Evolutionary conservation across 305 asterid genomes (phyloP).

Genomic region (Fraxinus ornus): DNA sequence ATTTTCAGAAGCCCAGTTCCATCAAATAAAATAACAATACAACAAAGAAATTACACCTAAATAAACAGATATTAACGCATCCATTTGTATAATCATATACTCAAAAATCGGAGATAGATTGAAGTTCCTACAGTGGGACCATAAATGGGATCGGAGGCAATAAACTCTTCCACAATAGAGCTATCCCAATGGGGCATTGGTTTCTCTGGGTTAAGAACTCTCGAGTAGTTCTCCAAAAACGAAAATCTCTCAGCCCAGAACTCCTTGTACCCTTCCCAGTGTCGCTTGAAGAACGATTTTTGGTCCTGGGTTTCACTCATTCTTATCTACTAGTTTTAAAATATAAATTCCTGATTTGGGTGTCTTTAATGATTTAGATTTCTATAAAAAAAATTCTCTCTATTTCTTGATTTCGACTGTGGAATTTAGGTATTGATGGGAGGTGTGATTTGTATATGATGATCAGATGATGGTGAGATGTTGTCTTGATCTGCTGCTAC

Average conservation of each 20-base stretch:
- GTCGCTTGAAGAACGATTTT: constrained; percentile 35
- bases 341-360: background rate
- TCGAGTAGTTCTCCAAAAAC: constrained; percentile 53
- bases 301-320: constrained; percentile 39
- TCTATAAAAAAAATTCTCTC: background rate
- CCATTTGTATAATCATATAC: background rate
- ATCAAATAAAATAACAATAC: background rate
- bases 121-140: constrained; percentile 68
- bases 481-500: background rate
- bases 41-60: background rate
- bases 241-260: constrained; percentile 73
- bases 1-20: background rate
- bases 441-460: background rate
- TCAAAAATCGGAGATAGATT: background rate
- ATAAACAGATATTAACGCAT: background rate
- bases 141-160: constrained; percentile 67
- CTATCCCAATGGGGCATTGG: constrained; percentile 84
- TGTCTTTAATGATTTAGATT: background rate
- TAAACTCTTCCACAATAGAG: constrained; percentile 73
- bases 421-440: background rate
- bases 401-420: background rate
- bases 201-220: constrained; percentile 58
- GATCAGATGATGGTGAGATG: background rate
- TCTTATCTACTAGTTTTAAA: background rate
- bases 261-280: constrained; percentile 66